A percentile compares a stretch with the other conserved stretches of the same genome.
phyloP scores from a whole-genome alignment of 2,329 filamentous ascomycete species.

The Arthroderma uncinatum region DNA sequence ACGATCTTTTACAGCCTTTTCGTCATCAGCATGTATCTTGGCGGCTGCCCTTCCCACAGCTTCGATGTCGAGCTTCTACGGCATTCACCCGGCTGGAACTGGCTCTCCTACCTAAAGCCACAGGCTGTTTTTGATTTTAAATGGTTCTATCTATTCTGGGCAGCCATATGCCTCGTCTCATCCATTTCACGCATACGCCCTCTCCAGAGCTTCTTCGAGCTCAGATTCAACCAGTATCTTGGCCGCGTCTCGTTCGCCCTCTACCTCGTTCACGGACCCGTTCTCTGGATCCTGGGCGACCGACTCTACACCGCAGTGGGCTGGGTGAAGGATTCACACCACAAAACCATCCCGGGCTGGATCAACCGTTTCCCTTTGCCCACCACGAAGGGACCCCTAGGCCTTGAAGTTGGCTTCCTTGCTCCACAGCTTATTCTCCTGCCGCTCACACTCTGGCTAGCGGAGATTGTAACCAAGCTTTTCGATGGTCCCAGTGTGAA shows the following conservation, averaged over 20 bases:
- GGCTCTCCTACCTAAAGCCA: conserved; percentile 50
- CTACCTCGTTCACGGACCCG: conserved; percentile 45
- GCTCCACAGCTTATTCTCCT: conserved; percentile 49
- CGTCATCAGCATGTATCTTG: conserved; percentile 44
- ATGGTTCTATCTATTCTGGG: conserved; percentile 36
- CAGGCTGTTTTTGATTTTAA: conserved; percentile 47
- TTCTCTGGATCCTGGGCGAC: conserved; percentile 51
- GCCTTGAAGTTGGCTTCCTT: conserved; percentile 51
- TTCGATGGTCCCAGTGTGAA: conserved; percentile 52
- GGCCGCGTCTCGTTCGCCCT: conserved; percentile 40
- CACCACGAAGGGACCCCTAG: conserved; percentile 46
- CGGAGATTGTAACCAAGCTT: conserved; percentile 45
- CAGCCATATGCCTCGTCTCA: conserved; percentile 33
- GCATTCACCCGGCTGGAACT: conserved; percentile 50
- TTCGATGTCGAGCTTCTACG: conserved; percentile 40
- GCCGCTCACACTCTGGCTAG: conserved; percentile 48
- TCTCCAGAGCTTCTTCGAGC: conserved; percentile 34
- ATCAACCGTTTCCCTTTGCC: conserved; percentile 46
- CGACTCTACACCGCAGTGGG: conserved; percentile 53
- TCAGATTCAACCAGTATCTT: conserved; percentile 34
- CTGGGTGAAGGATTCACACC: conserved; percentile 41
- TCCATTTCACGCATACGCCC: conserved; percentile 32
- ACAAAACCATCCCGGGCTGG: conserved; percentile 46
- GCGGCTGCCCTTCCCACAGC: conserved; percentile 48
- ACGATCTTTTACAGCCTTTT: conserved; percentile 46